These are phyloP conservation scores for Sindora glabra DNA, from an alignment of 306 rosid genomes.

Conservation along the genomic window DNA sequence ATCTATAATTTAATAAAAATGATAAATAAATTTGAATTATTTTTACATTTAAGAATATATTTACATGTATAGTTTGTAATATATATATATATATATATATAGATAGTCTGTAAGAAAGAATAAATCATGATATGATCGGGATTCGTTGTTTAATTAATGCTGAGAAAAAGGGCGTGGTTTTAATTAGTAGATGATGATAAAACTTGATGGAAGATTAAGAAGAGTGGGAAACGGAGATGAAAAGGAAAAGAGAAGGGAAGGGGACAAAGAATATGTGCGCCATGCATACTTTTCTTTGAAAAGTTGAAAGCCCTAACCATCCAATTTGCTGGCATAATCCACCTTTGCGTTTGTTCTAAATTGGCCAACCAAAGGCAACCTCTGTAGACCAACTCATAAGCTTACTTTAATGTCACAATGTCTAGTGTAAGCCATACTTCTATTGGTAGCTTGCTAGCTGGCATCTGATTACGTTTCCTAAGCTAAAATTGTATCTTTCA, in stretches of 20 bases:
- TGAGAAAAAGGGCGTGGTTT: background rate
- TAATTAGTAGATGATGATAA: too few relatives aligned
- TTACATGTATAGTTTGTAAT: too few relatives aligned
- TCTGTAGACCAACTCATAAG: background rate
- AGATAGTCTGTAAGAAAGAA: constrained; percentile 15
- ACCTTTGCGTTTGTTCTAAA: constrained; percentile 22
- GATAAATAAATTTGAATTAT: too few relatives aligned
- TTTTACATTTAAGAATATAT: too few relatives aligned
- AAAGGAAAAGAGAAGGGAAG: background rate
- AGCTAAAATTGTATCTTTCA: too few relatives aligned
- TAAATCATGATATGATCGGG: constrained; percentile 11
- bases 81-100: too few relatives aligned
- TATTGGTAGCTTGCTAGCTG: constrained; percentile 11
- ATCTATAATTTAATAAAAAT: background rate
- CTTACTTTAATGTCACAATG: background rate
- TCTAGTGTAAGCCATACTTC: constrained; percentile 10
- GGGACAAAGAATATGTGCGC: constrained; percentile 50
- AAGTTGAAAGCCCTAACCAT: constrained; percentile 27
- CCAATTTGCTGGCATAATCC: constrained; percentile 19
- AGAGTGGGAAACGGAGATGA: background rate
- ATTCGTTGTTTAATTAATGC: background rate
- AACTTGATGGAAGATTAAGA: too few relatives aligned
- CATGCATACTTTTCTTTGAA: constrained; percentile 19
- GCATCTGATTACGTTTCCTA: too few relatives aligned
- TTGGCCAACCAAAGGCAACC: constrained; percentile 23